Evolutionary conservation across 345 rosid genomes (phyloP).

Genomic region (Aegle marmelos): DNA sequence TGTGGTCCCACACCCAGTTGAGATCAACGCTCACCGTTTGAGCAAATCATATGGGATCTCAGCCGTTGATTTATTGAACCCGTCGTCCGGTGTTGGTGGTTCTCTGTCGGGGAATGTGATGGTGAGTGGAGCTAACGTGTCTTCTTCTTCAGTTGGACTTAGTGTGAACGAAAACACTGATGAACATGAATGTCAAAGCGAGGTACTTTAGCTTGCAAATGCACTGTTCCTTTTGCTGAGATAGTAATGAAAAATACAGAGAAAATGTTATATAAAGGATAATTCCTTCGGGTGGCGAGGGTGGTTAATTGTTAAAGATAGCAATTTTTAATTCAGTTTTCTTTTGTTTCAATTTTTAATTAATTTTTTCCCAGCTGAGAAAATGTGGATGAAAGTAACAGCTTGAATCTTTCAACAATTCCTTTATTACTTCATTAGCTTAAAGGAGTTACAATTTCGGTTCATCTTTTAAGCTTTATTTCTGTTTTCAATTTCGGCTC

Average conservation of each 20-base stretch:
- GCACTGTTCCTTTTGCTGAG: slow-evolving; percentile 11
- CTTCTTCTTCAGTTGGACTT: slow-evolving; percentile 50
- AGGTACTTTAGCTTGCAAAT: slow-evolving; percentile 37
- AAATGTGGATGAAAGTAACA: neutral
- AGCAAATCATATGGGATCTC: slow-evolving; percentile 17
- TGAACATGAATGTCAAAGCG: slow-evolving; percentile 78
- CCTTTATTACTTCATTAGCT: neutral
- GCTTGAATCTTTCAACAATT: neutral
- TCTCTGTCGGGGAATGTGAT: slow-evolving; percentile 28
- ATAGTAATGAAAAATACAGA: slow-evolving; percentile 1
- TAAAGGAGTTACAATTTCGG: neutral
- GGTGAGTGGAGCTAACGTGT: slow-evolving; percentile 27
- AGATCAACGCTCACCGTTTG: neutral
- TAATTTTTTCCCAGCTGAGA: neutral
- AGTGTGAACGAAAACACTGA: slow-evolving; percentile 62
- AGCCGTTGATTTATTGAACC: slow-evolving; percentile 11
- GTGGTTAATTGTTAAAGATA: neutral
- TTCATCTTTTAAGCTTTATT: neutral
- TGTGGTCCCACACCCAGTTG: neutral
- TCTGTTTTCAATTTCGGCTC: neutral
- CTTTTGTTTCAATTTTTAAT: neutral
- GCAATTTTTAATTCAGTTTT: neutral
- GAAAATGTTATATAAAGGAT: neutral
- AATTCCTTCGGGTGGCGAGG: neutral
- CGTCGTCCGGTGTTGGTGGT: slow-evolving; percentile 13